Evolutionary conservation across 2,329 filamentous ascomycete genomes (phyloP), one percentile per base, ranked within the genome.

Genomic region (Paecilomyces dactylethromorphus): DNA sequence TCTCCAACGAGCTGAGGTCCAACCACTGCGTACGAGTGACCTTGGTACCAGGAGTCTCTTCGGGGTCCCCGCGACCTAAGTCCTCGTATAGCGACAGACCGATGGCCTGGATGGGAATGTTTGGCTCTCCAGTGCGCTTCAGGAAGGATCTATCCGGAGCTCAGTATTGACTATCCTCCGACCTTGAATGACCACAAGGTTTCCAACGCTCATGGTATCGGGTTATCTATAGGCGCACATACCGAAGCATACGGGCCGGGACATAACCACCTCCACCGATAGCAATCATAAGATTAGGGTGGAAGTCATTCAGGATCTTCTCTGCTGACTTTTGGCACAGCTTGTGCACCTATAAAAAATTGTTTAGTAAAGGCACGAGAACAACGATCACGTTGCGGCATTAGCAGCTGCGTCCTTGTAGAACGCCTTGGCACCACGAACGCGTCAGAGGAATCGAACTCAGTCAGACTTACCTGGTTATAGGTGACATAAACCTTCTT

Each of bases 91-190:
- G 87, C 22, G 93, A 97, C 64, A 99, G 88, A 54, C 94, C 94
- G 75, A 99, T 99, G 64, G 94, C 94, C 83, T 99, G 94, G 78
- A 99, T 99, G 66, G 94, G 93, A 71, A 99, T 99, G 81, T 99
- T 99, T 77, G 92, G 87, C 62, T 82, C 84, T 67, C 89, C 91
- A 60, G 90, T 83, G 73, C 87, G 85, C 83, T 96, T 97, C 76
- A 99, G 89, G 83, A 99, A 99, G 21, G 94, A 97, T 64, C 80
- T 79, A 67, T 69, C 3, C 35, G 22, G 53, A 50, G 35, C 50
- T 61, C 21, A 63, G 59, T 53, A 59, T 58, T 26, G 26, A 52
- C 29, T 29, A 4, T 45, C 26, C 53, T 8, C 51, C 33, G 33
- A 12, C 6, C 39, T 24, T 4, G 26, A 31, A 21, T 45, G 15